Base-by-base conservation (phyloP, 2,329 filamentous ascomycete species). In the Fusarium verticillioides region DNA sequence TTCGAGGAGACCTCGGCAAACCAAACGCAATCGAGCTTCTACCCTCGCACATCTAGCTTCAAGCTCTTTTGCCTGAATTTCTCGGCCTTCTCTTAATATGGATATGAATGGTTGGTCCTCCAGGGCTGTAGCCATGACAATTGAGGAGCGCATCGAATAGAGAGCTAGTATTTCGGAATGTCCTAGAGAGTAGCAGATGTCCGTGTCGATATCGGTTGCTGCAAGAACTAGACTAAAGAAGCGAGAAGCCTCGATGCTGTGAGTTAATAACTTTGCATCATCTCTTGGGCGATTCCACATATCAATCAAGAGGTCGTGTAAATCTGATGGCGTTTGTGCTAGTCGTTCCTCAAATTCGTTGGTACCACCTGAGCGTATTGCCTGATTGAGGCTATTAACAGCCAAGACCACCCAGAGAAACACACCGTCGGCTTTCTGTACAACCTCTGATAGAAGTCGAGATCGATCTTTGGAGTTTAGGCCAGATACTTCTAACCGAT, bases 391-490 rank as follows among this genome's bases (percentile, higher is more conserved):
- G 13, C 39, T 57, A 5, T 57, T 16, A 5, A 36, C 1, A 0
- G 1, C 28, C 0, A 57, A 26, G 7, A 43, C 39, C 5, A 44
- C 30, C 53, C 53, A 57, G 0, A 57, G 53, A 16, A 57, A 44
- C 1, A 57, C 53, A 1, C 53, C 53, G 1, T 28, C 9, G 7
- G 50, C 50, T 28, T 53, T 53, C 0, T 2, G 0, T 7, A 53
- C 50, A 1, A 53, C 18, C 4, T 2, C 0, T 0, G 2, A 30
- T 11, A 52, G 0, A 36, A 52, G n/a, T 2, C 4, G 30, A 36
- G 0, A 19, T 7, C n/a, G 30, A 36, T 52, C 4, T 0, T 9
- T 0, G 0, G 3, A 34, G 7, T 5, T 13, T 2, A 50, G 16
- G 0, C 47, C 30, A 9, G 9, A 30, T 34, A 5, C 0, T 10